Percentiles rank a stretch among this genome's conserved stretches.
Conservation (phyloP, 139 green algal species). For the Closterium sp. region DNA sequence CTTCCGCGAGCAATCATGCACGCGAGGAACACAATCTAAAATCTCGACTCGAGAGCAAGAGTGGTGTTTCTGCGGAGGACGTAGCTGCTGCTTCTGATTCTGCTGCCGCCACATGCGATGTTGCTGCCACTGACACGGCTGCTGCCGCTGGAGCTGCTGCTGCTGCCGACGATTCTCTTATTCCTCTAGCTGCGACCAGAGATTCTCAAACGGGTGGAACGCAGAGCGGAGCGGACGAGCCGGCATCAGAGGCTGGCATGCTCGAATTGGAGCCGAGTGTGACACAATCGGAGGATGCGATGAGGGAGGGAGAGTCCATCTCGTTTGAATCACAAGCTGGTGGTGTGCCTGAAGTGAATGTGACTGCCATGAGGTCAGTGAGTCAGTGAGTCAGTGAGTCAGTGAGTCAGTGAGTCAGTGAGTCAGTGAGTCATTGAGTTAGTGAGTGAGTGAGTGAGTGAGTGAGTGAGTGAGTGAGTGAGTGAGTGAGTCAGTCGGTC, state of each 20-base stretch:
- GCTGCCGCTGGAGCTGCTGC: too few relatives aligned
- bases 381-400: neutral
- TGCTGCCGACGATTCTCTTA: neutral
- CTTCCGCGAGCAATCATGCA: neutral
- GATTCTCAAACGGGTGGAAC: neutral
- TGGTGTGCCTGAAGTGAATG: neutral
- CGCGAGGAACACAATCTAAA: neutral
- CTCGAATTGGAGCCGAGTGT: neutral
- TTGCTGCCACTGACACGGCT: neutral
- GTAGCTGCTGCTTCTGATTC: neutral
- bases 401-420: too few relatives aligned
- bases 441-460: too few relatives aligned
- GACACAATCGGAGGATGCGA: neutral
- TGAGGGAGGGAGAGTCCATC: neutral
- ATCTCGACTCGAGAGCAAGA: neutral
- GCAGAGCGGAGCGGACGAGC: neutral
- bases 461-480: too few relatives aligned
- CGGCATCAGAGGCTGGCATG: neutral
- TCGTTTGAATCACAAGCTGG: too few relatives aligned
- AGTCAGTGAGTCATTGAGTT: too few relatives aligned
- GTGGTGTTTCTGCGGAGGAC: neutral
- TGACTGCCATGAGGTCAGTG: neutral
- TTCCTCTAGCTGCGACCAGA: neutral
- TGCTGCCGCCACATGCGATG: too few relatives aligned
- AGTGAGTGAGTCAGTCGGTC: too few relatives aligned